Base-by-base conservation (phyloP, 148 eudicot species). In the Chenopodium suecicum region DNA sequence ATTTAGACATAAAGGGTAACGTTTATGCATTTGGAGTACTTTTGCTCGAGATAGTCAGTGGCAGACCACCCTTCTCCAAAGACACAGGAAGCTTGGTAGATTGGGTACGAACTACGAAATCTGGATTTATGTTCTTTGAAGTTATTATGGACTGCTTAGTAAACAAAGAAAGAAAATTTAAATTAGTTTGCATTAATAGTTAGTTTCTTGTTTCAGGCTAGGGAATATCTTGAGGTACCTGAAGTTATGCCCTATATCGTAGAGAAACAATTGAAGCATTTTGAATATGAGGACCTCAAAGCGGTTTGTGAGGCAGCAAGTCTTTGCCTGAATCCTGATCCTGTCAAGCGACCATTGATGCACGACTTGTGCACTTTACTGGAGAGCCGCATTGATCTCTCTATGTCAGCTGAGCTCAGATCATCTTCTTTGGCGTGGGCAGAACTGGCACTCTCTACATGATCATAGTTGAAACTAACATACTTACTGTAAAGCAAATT, bases 351-450 rank as follows among this genome's bases (percentile, higher is more conserved):
- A 81, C 83, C 86, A n/a, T 83, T 87, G 16, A 91, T 92, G 92
- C 70, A 82, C 41, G 95, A 94, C 19, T 37, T 94, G 65, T 96
- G 90, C 83, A 78, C 67, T 1, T 82, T 82, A 78, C 76, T 96
- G 75, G 97, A 94, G 82, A 89, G 85, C 76, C 83, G 87, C 73
- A 92, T 96, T 50, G 94, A 96, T 83, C 83, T 92, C 0, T 91
- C 98, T 1, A 34, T 89, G 66, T 86, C 98, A 8, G 89, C 97
- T 11, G 95, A 92, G 83, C 90, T 96, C 34, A 84, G 90, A 79
- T 91, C 97, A 58, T 90, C 98, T 74, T 91, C 97, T 73, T 79
- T 96, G 82, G 99, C 97, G 19, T 96, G 99, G 99, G 99, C 97
- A 14, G 99, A 94, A 84, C 88, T 96, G 75, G 92, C 92, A 22